These are phyloP conservation scores for Metschnikowia colocasiae DNA, from an alignment of 805 yeast genomes.

Conservation along the genomic window DNA sequence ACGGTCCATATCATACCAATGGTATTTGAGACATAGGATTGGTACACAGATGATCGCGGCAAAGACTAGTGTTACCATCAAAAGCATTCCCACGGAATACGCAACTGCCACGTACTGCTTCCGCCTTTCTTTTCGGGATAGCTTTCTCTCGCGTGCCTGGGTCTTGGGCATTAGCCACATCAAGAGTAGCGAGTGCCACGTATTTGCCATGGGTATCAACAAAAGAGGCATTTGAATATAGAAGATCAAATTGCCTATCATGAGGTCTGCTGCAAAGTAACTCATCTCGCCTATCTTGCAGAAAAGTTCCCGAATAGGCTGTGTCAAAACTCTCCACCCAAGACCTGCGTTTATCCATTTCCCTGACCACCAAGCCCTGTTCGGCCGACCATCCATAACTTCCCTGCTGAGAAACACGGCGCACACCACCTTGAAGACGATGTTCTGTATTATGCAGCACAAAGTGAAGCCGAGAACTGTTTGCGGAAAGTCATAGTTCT, in stretches of 20 bases:
- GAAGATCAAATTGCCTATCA: conserved; percentile 55
- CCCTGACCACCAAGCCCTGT: conserved; percentile 64
- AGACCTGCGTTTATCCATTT: conserved; percentile 61
- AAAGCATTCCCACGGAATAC: conserved; percentile 4
- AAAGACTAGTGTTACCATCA: conserved; percentile 5
- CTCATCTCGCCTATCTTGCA: conserved; percentile 66
- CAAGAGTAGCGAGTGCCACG: conserved; percentile 61
- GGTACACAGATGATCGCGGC: conserved; percentile 8
- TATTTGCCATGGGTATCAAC: conserved; percentile 60
- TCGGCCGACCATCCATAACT: conserved; percentile 54
- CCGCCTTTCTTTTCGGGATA: conserved; percentile 16
- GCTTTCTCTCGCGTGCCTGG: conserved; percentile 42
- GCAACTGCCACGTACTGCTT: conserved; percentile 4
- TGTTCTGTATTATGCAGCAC: conserved; percentile 51
- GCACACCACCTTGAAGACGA: conserved; percentile 51
- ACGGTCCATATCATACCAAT: conserved; percentile 9
- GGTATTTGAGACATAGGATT: conserved; percentile 6
- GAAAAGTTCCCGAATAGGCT: conserved; percentile 59
- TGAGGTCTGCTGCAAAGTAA: conserved; percentile 62
- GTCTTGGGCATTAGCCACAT: conserved; percentile 63
- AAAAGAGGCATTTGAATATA: conserved; percentile 59
- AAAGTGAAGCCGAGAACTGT: conserved; percentile 62
- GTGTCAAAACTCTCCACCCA: conserved; percentile 58
- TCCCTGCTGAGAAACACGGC: conserved; percentile 58
- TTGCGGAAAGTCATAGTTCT: conserved; percentile 60